These are phyloP conservation scores for Suillus ampliporus DNA, from an alignment of 768 basidiomycete species.

Conservation along the genomic window DNA sequence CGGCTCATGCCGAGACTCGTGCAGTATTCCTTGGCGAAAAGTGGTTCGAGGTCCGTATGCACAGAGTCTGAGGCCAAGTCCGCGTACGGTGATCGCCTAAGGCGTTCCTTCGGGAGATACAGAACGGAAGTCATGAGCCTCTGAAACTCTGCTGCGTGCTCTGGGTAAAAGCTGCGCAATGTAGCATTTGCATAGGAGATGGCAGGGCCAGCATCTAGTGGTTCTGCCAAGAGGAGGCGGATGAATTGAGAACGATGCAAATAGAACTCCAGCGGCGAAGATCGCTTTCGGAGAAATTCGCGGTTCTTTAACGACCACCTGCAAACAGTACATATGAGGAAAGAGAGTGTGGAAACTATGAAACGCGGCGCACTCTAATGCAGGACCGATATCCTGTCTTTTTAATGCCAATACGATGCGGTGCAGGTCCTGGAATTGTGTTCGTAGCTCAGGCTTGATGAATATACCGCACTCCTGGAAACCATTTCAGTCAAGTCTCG, in stretches of 20 bases:
- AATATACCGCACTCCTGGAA: constrained; percentile 69
- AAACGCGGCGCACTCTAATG: constrained; percentile 66
- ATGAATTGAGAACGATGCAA: constrained; percentile 93
- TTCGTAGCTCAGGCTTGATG: constrained; percentile 53
- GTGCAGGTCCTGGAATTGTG: constrained; percentile 73
- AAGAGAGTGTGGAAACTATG: not conserved
- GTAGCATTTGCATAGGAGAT: constrained; percentile 76
- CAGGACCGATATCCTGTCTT: constrained; percentile 70
- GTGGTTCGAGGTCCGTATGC: constrained; percentile 77
- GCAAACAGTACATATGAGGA: constrained; percentile 11
- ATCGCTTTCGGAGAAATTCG: constrained; percentile 65
- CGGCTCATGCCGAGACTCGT: constrained; percentile 86
- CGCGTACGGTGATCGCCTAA: constrained; percentile 75
- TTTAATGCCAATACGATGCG: constrained; percentile 71
- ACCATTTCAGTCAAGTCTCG: constrained; percentile 4
- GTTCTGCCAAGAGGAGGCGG: constrained; percentile 69
- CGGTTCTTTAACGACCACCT: constrained; percentile 83
- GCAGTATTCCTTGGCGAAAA: constrained; percentile 92
- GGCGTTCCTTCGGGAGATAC: constrained; percentile 70
- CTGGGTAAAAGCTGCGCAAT: constrained; percentile 65
- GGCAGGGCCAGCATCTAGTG: constrained; percentile 61
- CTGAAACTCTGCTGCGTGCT: constrained; percentile 66
- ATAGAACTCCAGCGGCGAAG: constrained; percentile 86
- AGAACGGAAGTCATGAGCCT: constrained; percentile 72
- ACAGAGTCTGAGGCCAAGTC: constrained; percentile 74